Evolutionary conservation across 2,329 filamentous ascomycete species (phyloP).

Genomic region (Microcyclospora pomicola): DNA sequence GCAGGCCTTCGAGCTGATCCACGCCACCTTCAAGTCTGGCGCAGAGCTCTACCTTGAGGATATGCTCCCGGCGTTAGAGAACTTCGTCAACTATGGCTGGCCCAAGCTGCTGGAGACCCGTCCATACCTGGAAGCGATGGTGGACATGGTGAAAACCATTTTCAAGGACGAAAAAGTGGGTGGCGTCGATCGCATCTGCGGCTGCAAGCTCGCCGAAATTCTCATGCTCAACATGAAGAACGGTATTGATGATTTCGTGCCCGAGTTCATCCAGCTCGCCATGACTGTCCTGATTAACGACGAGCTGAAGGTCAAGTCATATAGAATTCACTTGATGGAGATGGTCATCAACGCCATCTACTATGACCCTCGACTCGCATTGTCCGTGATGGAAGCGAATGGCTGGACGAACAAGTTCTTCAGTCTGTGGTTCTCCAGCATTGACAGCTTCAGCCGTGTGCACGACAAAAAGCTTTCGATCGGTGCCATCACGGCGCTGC

Average conservation of each 20-base stretch:
- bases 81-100: constrained; percentile 89
- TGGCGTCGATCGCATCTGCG: constrained; percentile 88
- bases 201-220: constrained; percentile 92
- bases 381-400: constrained; percentile 79
- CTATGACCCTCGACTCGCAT: constrained; percentile 78
- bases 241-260: constrained; percentile 74
- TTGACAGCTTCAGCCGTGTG: constrained; percentile 81
- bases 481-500: constrained; percentile 74
- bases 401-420: constrained; percentile 99
- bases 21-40: constrained; percentile 91
- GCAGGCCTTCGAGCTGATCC: constrained; percentile 93
- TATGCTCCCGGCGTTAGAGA: constrained; percentile 95
- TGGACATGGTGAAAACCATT: constrained; percentile 89
- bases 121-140: constrained; percentile 73
- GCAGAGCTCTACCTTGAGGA: constrained; percentile 96
- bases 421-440: constrained; percentile 93
- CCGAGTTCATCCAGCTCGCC: constrained; percentile 76
- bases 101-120: constrained; percentile 68
- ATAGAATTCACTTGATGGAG: constrained; percentile 93
- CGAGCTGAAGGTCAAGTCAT: constrained; percentile 79
- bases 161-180: constrained; percentile 86
- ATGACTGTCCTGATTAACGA: constrained; percentile 67
- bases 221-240: constrained; percentile 92
- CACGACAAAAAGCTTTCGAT: constrained; percentile 99
- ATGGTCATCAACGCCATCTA: constrained; percentile 98